These are phyloP conservation scores for Sorghum bicolor DNA, from an alignment of 176 grass and related monocot genomes.

Conservation along the genomic window DNA sequence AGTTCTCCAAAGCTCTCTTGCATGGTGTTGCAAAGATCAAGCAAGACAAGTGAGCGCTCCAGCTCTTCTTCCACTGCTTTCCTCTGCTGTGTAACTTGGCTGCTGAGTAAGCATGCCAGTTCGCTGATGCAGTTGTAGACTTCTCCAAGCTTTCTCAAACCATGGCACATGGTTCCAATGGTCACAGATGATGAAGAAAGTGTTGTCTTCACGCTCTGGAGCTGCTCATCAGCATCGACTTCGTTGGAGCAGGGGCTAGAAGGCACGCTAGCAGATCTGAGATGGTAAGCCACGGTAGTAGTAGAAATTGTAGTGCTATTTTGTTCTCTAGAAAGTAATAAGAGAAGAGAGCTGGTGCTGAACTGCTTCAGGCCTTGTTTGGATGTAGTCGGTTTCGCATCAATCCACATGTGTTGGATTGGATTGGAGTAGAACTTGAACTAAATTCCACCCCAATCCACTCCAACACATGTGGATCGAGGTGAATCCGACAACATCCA, in stretches of 20 bases:
- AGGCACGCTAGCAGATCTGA: constrained; percentile 21
- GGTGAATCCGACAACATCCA: too few relatives aligned
- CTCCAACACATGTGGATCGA: too few relatives aligned
- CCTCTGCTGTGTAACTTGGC: background rate
- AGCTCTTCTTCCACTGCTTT: background rate
- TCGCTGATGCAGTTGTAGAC: background rate
- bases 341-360: background rate
- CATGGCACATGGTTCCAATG: background rate
- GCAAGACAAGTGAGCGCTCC: background rate
- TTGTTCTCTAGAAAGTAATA: background rate
- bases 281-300: constrained; percentile 35
- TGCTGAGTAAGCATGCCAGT: background rate
- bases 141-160: constrained; percentile 18
- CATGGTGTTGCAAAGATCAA: background rate
- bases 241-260: background rate
- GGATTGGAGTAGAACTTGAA: too few relatives aligned
- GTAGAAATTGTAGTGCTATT: background rate
- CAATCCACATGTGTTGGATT: too few relatives aligned
- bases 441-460: too few relatives aligned
- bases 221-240: constrained; percentile 5
- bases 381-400: too few relatives aligned
- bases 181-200: background rate
- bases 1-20: background rate
- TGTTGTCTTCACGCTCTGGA: background rate
- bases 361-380: too few relatives aligned